Evolutionary conservation across 106 monocot genomes (phyloP), one percentile per base, ranked within the genome.

Genomic region (Iris macrosiphon): DNA sequence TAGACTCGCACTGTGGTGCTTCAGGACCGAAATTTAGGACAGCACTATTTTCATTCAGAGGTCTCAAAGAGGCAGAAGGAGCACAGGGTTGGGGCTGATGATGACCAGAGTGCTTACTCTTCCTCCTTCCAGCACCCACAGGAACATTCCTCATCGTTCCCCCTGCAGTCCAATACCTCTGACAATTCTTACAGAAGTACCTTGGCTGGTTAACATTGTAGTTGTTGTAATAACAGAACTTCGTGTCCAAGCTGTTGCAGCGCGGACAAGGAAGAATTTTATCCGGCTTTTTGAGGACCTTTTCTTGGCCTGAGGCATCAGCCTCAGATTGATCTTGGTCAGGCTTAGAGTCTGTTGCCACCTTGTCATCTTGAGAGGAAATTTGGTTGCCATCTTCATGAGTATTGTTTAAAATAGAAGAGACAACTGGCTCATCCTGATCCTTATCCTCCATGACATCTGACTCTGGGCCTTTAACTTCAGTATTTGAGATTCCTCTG

Each of bases 131-230:
- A 44, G 96, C 90, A 57, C 96, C 96, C 9, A 98, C 83, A 14
- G 96, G 87, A 8, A 98, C 96, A 65, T 98, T 98, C 59, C 96
- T 79, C 90, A 98, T 98, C 11, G 83, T 80, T 23, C 96, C 96
- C 9, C 96, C 96, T 43, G 96, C 86, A 63, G 96, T 98, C 96
- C 96, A 98, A 56, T 98, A 98, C 74, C 96, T 79, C 50, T 98
- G 90, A 31, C 96, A 98, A 57, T 91, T 98, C 72, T 87, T 90
- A 52, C 96, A 98, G 39, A 90, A 98, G 70, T 98, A 87, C 26
- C 90, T 64, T 11, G 96, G 96, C 57, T 98, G 96, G 59, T 98
- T 90, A 16, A 91, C 78, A 40, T 98, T 91, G 52, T 98, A 98
- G 16, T 90, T 98, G 53, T 98, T 98, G 60, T 87, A 98, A 60